Base-by-base conservation (phyloP, 2,329 filamentous ascomycete genomes). In the Epicoccum nigrum region DNA sequence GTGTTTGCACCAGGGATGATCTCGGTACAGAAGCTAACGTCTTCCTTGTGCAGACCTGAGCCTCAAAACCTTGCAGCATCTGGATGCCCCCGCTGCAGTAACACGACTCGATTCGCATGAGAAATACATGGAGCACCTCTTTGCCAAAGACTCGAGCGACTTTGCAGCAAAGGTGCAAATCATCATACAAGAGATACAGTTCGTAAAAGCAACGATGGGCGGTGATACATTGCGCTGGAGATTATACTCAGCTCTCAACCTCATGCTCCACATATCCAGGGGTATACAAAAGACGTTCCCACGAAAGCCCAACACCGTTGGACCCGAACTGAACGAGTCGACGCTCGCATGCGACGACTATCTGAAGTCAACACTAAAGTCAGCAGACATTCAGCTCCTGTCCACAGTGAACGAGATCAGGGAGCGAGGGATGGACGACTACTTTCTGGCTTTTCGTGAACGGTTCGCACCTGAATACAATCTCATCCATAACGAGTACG, bases 321-420 rank as follows among this genome's bases (percentile, higher is more conserved):
- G 19, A 2, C 15, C 12, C 17, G 4, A 30, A 7, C 9, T 5
- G 16, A 15, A 16, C 9, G 6, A 11, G 11, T 12, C 33, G n/a
- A 20, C 21, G 7, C 1, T 45, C 12, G 20, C 15, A n/a, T 45
- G 19, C 19, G 33, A 50, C 12, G 46, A 50, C 39, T 50, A 39
- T n/a, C 46, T 50, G 19, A 50, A 39, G 33, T 50, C 46, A 12
- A 50, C 33, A 1, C 13, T 50, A 20, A 50, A 50, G 19, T 43
- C 46, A 4, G 39, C 46, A 33, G 46, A 44, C 16, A 27, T 50
- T 11, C 46, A 50, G 21, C 27, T 45, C 19, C 15, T 50, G 20
- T 50, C 39, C 4, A 50, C 39, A 6, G 7, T 50, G 39, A 50
- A 50, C 12, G 46, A 50, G 23, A 32, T 50, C 20, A 38, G 46